Conservation (phyloP, 2,329 filamentous ascomycete genomes). For the Macroventuria anomochaeta region DNA sequence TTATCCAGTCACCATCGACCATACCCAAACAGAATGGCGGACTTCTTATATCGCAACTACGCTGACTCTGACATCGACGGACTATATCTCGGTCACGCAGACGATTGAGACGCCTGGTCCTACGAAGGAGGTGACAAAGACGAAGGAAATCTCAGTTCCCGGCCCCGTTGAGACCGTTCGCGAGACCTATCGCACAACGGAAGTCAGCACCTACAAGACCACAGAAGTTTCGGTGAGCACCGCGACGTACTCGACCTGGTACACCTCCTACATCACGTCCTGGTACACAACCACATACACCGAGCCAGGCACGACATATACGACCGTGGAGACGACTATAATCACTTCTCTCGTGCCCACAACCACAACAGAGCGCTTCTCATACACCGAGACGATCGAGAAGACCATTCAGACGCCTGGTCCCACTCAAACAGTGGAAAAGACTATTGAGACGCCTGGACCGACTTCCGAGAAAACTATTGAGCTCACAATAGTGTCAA, state of each 20-base stretch:
- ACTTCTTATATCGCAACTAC: conserved; percentile 9
- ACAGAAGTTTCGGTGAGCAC: conserved; percentile 10
- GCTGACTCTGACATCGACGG: conserved; percentile 15
- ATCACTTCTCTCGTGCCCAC: background rate
- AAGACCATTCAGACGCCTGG: conserved; percentile 7
- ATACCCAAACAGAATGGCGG: conserved; percentile 21
- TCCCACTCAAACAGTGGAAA: conserved; percentile 2
- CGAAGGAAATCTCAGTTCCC: conserved; percentile 22
- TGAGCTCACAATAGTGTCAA: conserved; percentile 6
- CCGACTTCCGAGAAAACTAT: conserved; percentile 6
- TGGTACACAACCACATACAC: conserved; percentile 1
- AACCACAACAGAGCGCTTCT: conserved; percentile 1
- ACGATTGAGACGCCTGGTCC: conserved; percentile 2
- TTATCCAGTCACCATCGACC: conserved; percentile 13
- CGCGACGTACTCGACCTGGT: conserved; percentile 8
- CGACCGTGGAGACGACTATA: background rate
- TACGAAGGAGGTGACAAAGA: conserved; percentile 19
- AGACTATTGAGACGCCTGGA: conserved; percentile 8
- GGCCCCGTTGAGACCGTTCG: conserved; percentile 19
- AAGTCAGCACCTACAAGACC: conserved; percentile 6
- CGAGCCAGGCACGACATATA: conserved; percentile 1
- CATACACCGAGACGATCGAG: conserved; percentile 7
- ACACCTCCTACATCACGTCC: conserved; percentile 5
- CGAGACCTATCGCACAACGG: conserved; percentile 1
- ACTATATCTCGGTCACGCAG: conserved; percentile 16